A percentile compares a stretch with the other conserved stretches of the same genome.
Conservation (phyloP, 2,329 filamentous ascomycete genomes). For the Aspergillus phoenicis region DNA sequence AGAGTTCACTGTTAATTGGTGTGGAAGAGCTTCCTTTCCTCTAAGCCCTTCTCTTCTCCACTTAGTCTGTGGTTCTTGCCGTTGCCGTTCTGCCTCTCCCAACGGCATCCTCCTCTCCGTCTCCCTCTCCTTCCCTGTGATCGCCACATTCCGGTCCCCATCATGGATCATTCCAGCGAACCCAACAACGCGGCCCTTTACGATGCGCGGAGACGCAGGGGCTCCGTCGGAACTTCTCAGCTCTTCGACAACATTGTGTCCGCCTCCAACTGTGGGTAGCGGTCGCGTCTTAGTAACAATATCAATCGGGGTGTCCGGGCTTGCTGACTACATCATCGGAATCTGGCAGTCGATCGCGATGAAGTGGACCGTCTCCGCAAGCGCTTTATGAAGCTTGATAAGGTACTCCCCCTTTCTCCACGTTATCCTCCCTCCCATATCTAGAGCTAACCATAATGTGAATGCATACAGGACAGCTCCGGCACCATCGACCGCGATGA, state of each 20-base stretch:
- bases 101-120: background rate
- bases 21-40: too few species aligned
- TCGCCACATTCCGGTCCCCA: slow-evolving; percentile 9
- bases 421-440: background rate
- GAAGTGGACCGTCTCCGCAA: slow-evolving; percentile 95
- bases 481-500: slow-evolving; percentile 98
- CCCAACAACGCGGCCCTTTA: slow-evolving; percentile 50
- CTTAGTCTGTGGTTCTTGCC: too few species aligned
- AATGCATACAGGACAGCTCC: slow-evolving; percentile 75
- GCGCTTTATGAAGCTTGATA: slow-evolving; percentile 98
- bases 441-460: background rate
- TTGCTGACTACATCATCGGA: slow-evolving; percentile 1
- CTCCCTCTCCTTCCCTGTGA: slow-evolving; percentile 3
- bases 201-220: slow-evolving; percentile 47
- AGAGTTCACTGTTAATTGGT: too few species aligned
- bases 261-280: slow-evolving; percentile 82
- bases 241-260: slow-evolving; percentile 96
- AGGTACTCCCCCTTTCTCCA: slow-evolving; percentile 58
- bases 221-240: slow-evolving; percentile 56
- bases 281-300: background rate
- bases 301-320: background rate
- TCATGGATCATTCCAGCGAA: slow-evolving; percentile 38
- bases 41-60: too few species aligned
- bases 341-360: slow-evolving; percentile 79
- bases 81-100: background rate